A percentile compares a stretch with the other conserved stretches of the same genome.
Conservation (phyloP, 306 rosid species). For the Fragaria iinumae region DNA sequence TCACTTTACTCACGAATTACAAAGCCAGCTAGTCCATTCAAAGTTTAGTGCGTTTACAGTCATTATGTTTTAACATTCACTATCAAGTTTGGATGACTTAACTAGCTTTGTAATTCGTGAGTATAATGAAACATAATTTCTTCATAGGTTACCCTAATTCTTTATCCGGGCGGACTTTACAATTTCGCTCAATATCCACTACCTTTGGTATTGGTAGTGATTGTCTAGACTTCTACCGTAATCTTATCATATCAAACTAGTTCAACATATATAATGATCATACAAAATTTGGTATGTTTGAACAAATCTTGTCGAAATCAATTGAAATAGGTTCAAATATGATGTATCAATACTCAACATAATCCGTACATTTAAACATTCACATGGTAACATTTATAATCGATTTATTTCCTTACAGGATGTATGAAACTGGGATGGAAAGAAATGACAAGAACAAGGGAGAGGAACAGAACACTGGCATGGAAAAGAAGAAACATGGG, state of each 20-base stretch:
- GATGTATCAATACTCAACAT: background rate
- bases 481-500: background rate
- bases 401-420: background rate
- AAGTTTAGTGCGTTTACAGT: no score
- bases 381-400: background rate
- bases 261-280: background rate
- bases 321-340: background rate
- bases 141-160: no score
- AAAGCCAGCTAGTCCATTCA: background rate
- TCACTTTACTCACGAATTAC: background rate
- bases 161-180: no score
- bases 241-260: background rate
- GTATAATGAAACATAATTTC: no score
- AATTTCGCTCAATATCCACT: no score
- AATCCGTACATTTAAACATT: no score
- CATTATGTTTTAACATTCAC: no score
- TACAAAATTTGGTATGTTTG: background rate
- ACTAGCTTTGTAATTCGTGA: no score
- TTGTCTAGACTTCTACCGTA: background rate
- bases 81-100: no score
- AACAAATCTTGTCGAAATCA: background rate
- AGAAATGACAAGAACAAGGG: background rate
- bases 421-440: background rate
- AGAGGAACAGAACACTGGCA: background rate
- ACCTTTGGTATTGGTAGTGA: background rate